Conservation (phyloP, 352 stramenopile species). For the Globisporangium polare region DNA sequence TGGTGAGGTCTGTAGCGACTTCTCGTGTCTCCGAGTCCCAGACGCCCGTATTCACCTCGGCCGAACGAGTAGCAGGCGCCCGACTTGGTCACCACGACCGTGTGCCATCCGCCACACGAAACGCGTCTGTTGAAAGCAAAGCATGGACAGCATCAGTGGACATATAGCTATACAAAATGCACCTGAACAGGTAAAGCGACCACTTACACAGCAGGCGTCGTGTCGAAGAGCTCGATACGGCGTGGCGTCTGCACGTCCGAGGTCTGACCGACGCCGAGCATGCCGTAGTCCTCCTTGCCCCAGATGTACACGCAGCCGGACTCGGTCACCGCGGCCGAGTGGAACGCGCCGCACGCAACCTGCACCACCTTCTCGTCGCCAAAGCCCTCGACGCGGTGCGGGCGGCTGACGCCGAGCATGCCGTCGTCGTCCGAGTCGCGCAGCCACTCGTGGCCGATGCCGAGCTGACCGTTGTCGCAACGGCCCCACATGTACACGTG, state of each 20-base stretch:
- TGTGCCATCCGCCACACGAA: conserved; percentile 84
- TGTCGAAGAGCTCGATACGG: conserved; percentile 62
- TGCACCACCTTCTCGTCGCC: conserved; percentile 69
- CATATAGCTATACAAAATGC: not conserved
- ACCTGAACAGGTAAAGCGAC: not conserved
- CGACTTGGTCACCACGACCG: conserved; percentile 67
- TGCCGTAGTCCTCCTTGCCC: conserved; percentile 87
- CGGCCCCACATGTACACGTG: conserved; percentile 79
- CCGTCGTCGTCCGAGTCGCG: conserved; percentile 59
- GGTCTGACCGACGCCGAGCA: conserved; percentile 78
- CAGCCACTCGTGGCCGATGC: conserved; percentile 60
- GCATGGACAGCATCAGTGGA: not conserved
- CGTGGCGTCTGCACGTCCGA: conserved; percentile 61
- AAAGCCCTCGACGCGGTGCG: conserved; percentile 64
- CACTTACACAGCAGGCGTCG: conserved; percentile 60
- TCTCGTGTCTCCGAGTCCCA: conserved; percentile 81
- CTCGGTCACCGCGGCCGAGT: conserved; percentile 74
- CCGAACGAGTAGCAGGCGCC: conserved; percentile 76
- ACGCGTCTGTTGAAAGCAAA: conserved; percentile 37
- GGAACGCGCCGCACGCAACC: conserved; percentile 78
- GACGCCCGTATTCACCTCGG: conserved; percentile 74
- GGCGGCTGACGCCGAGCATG: conserved; percentile 48
- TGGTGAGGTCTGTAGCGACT: conserved; percentile 63
- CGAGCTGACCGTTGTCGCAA: conserved; percentile 73
- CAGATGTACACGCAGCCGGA: conserved; percentile 72